Base-by-base conservation (phyloP, 371 early-diverging fungal species). In the Zopfochytrium polystomum region DNA sequence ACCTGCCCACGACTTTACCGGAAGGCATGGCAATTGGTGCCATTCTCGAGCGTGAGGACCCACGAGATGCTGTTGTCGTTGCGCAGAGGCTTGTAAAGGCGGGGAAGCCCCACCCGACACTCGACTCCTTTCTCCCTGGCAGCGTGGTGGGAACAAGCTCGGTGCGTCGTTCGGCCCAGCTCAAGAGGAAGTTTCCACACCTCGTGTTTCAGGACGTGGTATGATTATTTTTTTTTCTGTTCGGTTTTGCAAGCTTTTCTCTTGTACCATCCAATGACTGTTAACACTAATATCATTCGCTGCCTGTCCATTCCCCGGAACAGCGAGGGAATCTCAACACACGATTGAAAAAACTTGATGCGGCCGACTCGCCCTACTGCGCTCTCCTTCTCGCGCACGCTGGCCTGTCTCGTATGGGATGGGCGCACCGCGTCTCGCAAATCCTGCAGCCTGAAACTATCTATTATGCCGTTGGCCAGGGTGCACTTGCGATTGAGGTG, bases 391-490 rank as follows among this genome's bases (percentile, higher is more conserved):
- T 98, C 38, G 97, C 98, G 13, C 88, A 86, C 26, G 94, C 96
- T 9, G 96, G 97, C 6, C 76, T 95, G 52, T 71, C 77, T 33
- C 85, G 96, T 2, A 18, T 76, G 18, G 85, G 84, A 15, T 74
- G 82, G 72, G 78, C 74, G 7, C 62, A 80, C 52, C 84, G 94
- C 34, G 90, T 95, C 52, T 80, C 91, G 4, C 72, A 88, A 43
- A 74, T 79, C 45, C 75, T 95, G 11, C 72, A 80, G n/a, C 60
- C 80, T 1, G 69, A 67, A 3, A 73, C 76, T 31, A 87, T 89
- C 48, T 77, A 91, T 18, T 87, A 95, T 67, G 98, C 98, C 15
- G 98, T 95, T 7, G 93, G 95, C 4, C 96, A 97, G 79, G 96
- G 95, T 56, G 93, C 95, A 0, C 71, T 97, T 49, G 96, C 82